Conservation (phyloP, 2,329 filamentous ascomycete species). For the Cylindrodendrum hubeiense region DNA sequence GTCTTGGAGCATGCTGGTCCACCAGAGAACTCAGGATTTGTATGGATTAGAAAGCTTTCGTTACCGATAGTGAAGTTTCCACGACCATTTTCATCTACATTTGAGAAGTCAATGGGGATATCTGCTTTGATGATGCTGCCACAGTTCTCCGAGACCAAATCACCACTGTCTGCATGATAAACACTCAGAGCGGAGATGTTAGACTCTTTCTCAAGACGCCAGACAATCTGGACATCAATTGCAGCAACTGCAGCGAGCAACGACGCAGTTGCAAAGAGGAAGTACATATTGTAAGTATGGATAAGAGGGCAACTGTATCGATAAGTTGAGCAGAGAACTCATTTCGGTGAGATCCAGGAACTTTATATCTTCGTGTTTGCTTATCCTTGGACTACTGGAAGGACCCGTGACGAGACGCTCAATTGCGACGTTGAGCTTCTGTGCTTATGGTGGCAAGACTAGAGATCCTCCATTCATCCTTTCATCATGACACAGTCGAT, state of each 20-base stretch:
- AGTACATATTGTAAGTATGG: neutral
- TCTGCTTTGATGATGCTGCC: neutral
- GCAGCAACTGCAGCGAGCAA: neutral
- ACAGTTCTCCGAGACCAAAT: neutral
- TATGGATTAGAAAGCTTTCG: neutral
- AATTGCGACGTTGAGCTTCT: no score
- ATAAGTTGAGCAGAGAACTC: no score
- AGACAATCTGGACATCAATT: neutral
- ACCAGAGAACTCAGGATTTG: neutral
- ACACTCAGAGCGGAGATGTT: neutral
- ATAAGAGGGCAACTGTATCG: no score
- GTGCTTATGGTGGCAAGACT: no score
- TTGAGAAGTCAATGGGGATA: neutral
- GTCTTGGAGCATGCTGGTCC: conserved; percentile 9
- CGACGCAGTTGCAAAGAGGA: neutral
- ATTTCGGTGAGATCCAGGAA: no score
- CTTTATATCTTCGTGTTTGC: no score
- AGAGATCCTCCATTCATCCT: no score
- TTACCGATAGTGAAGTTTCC: conserved; percentile 7
- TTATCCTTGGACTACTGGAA: no score
- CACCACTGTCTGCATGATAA: neutral
- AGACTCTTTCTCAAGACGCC: conserved; percentile 2
- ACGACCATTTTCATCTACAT: neutral
- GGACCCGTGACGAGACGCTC: no score
- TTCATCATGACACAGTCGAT: no score